These are phyloP conservation scores for Pseudocercospora fijiensis DNA, from an alignment of 2,329 filamentous ascomycete species.

Conservation along the genomic window DNA sequence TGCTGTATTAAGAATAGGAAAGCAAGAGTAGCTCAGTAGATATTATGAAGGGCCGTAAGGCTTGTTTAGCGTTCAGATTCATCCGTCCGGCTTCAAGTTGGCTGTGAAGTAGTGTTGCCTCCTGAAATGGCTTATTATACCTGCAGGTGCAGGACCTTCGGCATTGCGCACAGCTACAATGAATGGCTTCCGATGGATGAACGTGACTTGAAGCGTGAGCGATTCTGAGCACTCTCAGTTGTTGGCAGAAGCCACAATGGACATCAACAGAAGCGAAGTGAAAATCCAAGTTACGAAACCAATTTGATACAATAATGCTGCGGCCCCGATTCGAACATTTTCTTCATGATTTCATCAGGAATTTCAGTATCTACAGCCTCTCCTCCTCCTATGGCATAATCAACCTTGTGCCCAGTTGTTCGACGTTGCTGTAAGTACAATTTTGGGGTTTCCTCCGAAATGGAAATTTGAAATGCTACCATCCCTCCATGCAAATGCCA, in stretches of 20 bases:
- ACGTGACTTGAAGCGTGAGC: no score
- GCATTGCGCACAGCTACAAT: no score
- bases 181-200: no score
- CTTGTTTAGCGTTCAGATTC: neutral
- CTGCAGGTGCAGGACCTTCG: no score
- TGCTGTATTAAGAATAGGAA: neutral
- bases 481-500: neutral
- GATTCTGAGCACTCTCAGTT: no score
- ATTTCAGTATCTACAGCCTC: neutral
- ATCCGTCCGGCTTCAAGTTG: no score
- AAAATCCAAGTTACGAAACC: no score
- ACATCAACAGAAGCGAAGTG: no score
- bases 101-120: neutral
- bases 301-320: no score
- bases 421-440: neutral
- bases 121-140: no score
- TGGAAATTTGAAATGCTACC: neutral
- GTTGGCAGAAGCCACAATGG: no score
- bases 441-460: neutral
- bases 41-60: neutral
- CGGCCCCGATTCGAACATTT: neutral
- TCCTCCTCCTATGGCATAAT: neutral
- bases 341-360: no score
- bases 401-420: neutral
- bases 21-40: neutral